Conservation (phyloP, 108 stramenopile species). For the Nannochloropsis salina region DNA sequence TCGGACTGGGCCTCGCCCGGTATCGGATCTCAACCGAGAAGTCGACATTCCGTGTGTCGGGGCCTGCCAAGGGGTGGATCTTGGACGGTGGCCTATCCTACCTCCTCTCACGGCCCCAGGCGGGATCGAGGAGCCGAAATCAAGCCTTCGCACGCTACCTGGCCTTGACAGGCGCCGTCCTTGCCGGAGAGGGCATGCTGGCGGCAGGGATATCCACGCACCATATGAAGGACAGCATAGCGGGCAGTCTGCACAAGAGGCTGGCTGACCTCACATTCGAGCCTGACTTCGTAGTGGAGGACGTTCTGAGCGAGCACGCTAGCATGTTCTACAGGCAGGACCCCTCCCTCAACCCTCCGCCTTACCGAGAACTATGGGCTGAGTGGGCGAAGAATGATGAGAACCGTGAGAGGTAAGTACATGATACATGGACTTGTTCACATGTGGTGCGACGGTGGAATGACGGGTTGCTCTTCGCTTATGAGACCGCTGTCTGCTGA, state of each 20-base stretch:
- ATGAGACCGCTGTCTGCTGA: too few species aligned
- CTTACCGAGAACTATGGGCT: constrained; percentile 1
- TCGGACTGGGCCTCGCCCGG: background rate
- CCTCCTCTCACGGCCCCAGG: background rate
- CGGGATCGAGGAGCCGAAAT: background rate
- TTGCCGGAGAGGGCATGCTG: background rate
- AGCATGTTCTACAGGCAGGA: constrained; percentile 7
- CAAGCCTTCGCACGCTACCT: background rate
- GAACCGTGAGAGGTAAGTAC: background rate
- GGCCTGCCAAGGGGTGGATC: background rate
- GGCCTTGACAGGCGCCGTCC: background rate
- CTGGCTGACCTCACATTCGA: background rate
- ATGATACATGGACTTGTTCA: too few species aligned
- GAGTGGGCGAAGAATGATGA: constrained; percentile 17
- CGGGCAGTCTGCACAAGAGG: background rate
- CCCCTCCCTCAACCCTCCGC: background rate
- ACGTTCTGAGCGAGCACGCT: constrained; percentile 1
- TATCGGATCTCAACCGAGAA: constrained; percentile 10
- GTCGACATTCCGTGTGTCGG: background rate
- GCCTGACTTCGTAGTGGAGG: constrained; percentile 8
- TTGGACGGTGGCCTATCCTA: constrained; percentile 14
- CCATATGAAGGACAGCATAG: constrained; percentile 19
- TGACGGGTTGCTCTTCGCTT: too few species aligned
- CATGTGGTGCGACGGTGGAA: too few species aligned
- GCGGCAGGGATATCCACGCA: background rate